Percentiles rank a stretch among this genome's conserved stretches.
Evolutionary conservation across 2,329 filamentous ascomycete genomes (phyloP).

Genomic region (Aureobasidium sp.): DNA sequence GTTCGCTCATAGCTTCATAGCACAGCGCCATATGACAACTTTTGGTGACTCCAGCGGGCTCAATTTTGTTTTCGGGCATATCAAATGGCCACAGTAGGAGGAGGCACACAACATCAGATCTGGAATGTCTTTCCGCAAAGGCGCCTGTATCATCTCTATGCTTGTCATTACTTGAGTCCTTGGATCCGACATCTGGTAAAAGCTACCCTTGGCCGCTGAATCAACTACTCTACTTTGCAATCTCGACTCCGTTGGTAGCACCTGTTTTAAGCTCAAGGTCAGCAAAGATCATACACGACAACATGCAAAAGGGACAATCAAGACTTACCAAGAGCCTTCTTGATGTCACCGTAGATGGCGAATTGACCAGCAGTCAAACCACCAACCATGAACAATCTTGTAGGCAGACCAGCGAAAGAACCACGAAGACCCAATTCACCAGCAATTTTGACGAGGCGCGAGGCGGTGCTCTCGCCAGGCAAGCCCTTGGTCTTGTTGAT

Average conservation of each 20-base stretch:
- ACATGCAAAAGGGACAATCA: neutral
- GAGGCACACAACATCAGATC: neutral
- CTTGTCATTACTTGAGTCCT: neutral
- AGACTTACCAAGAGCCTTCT: slow-evolving; percentile 26
- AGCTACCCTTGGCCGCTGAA: neutral
- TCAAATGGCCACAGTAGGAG: no score
- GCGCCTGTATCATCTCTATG: neutral
- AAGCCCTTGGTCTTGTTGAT: slow-evolving; percentile 92
- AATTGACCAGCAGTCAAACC: slow-evolving; percentile 74
- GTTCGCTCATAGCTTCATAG: no score
- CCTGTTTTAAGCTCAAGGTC: slow-evolving; percentile 38
- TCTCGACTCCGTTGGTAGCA: slow-evolving; percentile 67
- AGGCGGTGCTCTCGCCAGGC: slow-evolving; percentile 74
- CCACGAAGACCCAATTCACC: slow-evolving; percentile 69
- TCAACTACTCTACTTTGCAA: slow-evolving; percentile 34
- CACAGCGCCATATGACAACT: no score
- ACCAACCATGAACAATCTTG: slow-evolving; percentile 68
- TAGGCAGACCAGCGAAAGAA: slow-evolving; percentile 72
- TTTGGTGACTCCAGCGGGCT: no score
- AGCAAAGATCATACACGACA: neutral
- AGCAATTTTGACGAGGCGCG: slow-evolving; percentile 77
- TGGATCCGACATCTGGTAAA: neutral
- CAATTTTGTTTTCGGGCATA: no score
- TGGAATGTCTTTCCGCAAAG: neutral
- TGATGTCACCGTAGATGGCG: slow-evolving; percentile 40